These are phyloP conservation scores for Betula pendula DNA, from an alignment of 306 rosid species.

Conservation along the genomic window DNA sequence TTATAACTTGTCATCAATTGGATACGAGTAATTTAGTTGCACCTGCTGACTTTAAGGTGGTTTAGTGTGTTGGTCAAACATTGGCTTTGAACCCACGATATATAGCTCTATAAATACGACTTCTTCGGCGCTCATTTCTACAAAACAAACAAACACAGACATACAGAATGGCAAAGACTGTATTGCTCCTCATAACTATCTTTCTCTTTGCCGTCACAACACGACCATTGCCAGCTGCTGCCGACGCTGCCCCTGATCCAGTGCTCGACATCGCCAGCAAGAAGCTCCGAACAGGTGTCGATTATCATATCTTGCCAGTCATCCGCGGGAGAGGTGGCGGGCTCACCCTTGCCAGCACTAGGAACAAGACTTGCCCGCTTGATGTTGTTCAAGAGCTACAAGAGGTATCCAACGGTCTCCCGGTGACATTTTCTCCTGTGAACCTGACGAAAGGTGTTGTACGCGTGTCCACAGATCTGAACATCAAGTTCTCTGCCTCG, in stretches of 20 bases:
- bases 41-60: no score
- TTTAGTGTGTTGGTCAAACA: neutral
- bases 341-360: conserved; percentile 36
- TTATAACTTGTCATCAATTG: no score
- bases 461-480: conserved; percentile 45
- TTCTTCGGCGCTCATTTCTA: neutral
- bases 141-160: neutral
- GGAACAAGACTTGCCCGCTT: conserved; percentile 42
- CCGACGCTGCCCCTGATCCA: conserved; percentile 28
- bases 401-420: conserved; percentile 40
- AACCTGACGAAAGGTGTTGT: conserved; percentile 39
- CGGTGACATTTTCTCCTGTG: conserved; percentile 38
- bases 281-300: conserved; percentile 16
- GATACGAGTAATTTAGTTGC: no score
- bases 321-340: conserved; percentile 49
- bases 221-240: conserved; percentile 10
- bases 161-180: conserved; percentile 3
- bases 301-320: conserved; percentile 52
- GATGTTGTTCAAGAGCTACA: conserved; percentile 47
- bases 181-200: neutral
- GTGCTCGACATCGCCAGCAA: conserved; percentile 47
- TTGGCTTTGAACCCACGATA: neutral
- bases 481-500: conserved; percentile 34
- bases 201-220: conserved; percentile 20
- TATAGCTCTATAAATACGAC: neutral